These are phyloP conservation scores for Aureobasidium namibiae DNA, from an alignment of 2,329 filamentous ascomycete genomes.

Conservation along the genomic window DNA sequence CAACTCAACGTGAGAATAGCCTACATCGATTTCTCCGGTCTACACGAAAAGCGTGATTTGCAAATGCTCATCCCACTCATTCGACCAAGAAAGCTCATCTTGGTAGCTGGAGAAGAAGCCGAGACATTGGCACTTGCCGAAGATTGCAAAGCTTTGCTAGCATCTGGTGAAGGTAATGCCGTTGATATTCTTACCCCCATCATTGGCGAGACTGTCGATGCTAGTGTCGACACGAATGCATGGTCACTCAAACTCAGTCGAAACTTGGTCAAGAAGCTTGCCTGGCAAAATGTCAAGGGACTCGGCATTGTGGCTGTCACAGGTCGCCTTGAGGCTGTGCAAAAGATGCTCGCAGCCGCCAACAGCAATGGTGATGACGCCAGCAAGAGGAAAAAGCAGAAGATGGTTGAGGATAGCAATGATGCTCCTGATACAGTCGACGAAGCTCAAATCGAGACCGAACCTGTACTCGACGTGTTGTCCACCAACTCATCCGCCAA, in stretches of 20 bases:
- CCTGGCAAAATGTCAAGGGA: slow-evolving; percentile 89
- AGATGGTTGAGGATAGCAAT: slow-evolving; percentile 40
- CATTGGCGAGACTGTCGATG: slow-evolving; percentile 68
- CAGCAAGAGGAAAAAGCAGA: slow-evolving; percentile 42
- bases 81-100: slow-evolving; percentile 84
- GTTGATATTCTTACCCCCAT: slow-evolving; percentile 70
- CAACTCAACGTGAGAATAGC: slow-evolving; percentile 67
- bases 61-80: slow-evolving; percentile 94
- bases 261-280: slow-evolving; percentile 72
- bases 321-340: slow-evolving; percentile 51
- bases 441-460: slow-evolving; percentile 27
- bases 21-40: slow-evolving; percentile 82
- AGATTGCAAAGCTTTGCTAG: slow-evolving; percentile 65
- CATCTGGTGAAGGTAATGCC: slow-evolving; percentile 31
- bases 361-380: slow-evolving; percentile 28
- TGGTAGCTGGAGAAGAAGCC: slow-evolving; percentile 70
- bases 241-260: slow-evolving; percentile 92
- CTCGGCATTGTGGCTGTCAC: slow-evolving; percentile 90
- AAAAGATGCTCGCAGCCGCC: slow-evolving; percentile 33
- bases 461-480: slow-evolving; percentile 51
- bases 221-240: slow-evolving; percentile 93
- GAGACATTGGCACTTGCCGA: slow-evolving; percentile 73
- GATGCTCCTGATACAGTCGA: slow-evolving; percentile 40
- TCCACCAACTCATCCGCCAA: slow-evolving; percentile 53
- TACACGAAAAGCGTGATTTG: slow-evolving; percentile 88